phyloP scores from a whole-genome alignment of 2,329 filamentous ascomycete genomes.

The Knoxdaviesia capensis region DNA sequence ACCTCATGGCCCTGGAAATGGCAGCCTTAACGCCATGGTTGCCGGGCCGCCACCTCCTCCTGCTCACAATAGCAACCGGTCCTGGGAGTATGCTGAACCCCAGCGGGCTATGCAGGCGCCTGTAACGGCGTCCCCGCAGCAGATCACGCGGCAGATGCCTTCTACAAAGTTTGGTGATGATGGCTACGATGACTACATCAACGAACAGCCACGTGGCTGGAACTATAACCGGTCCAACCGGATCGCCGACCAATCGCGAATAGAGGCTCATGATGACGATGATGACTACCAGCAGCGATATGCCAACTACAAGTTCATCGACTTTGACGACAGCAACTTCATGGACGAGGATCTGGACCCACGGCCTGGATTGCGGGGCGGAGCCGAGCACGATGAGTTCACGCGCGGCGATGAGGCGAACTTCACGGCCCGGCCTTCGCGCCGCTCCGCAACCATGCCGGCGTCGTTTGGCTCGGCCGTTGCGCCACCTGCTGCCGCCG shows the following conservation, averaged over 20 bases:
- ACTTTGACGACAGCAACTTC: conserved; percentile 13
- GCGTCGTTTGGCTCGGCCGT: conserved; percentile 2
- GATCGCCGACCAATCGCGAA: no score
- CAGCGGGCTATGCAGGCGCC: not conserved
- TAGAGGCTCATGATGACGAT: conserved; percentile 4
- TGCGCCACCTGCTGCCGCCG: conserved; percentile 2
- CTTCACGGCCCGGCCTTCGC: conserved; percentile 24
- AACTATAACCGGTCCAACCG: no score
- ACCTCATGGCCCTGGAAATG: no score
- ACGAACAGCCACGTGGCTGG: no score
- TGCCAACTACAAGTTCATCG: conserved; percentile 7
- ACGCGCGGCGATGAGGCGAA: conserved; percentile 34
- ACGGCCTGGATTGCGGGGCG: conserved; percentile 16
- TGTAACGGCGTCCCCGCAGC: not conserved
- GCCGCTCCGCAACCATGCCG: conserved; percentile 6
- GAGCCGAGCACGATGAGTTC: conserved; percentile 26
- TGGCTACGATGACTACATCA: no score
- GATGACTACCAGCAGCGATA: conserved; percentile 6
- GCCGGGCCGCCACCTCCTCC: no score
- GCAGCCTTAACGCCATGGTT: no score
- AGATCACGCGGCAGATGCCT: not conserved
- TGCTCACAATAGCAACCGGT: not conserved
- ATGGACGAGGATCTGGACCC: not conserved
- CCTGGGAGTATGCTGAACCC: not conserved
- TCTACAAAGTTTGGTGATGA: no score